phyloP scores from a whole-genome alignment of 2,329 filamentous ascomycete species.

The Claviceps pusilla region DNA sequence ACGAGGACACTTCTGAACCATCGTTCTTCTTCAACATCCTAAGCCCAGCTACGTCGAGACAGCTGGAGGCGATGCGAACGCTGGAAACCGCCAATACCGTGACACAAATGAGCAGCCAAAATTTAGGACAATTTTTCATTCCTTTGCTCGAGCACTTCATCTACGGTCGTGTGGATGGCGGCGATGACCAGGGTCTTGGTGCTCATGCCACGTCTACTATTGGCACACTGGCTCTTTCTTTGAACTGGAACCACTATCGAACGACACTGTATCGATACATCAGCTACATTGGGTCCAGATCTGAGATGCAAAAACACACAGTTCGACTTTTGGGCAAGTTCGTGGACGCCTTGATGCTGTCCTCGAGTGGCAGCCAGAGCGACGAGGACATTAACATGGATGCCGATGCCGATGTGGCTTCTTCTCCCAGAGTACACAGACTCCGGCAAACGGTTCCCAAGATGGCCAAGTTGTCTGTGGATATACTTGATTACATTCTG shows the following conservation, averaged over 20 bases:
- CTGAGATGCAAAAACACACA: constrained; percentile 72
- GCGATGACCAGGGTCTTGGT: constrained; percentile 70
- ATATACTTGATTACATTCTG: constrained; percentile 60
- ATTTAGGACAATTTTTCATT: constrained; percentile 74
- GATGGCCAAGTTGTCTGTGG: constrained; percentile 50
- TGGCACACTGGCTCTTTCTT: constrained; percentile 53
- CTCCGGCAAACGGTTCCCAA: constrained; percentile 54
- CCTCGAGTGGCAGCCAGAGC: constrained; percentile 27
- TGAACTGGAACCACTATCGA: constrained; percentile 86
- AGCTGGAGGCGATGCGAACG: constrained; percentile 67
- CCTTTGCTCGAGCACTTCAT: constrained; percentile 90
- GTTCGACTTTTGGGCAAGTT: constrained; percentile 69
- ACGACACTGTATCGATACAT: constrained; percentile 73
- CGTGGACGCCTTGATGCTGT: constrained; percentile 56
- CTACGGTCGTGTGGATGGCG: constrained; percentile 58
- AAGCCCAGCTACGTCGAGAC: constrained; percentile 74
- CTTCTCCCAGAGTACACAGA: constrained; percentile 16
- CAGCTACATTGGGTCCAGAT: constrained; percentile 64
- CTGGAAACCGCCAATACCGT: constrained; percentile 53
- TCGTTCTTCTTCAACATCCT: constrained; percentile 89
- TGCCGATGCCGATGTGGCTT: constrained; percentile 17
- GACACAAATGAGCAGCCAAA: constrained; percentile 54
- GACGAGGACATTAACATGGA: constrained; percentile 21
- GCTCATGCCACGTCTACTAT: constrained; percentile 77
- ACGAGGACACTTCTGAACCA: constrained; percentile 49